Base-by-base conservation (phyloP, 2,329 filamentous ascomycete genomes). In the Aquanectria penicillioides region DNA sequence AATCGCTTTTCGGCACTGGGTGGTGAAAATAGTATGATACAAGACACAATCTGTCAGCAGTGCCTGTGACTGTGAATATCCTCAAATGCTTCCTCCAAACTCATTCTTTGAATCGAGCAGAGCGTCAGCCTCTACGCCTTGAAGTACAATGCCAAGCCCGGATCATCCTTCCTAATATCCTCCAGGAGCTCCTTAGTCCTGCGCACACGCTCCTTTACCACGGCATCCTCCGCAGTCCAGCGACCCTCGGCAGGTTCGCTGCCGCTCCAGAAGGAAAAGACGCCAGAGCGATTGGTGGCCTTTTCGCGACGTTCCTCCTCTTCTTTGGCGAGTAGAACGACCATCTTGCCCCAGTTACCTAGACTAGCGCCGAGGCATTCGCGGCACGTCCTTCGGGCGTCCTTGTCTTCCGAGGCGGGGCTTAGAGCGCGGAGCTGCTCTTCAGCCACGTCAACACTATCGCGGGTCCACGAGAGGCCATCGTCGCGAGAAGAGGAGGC, bases 401-500 rank as follows among this genome's bases (percentile, higher is more conserved):
- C 59, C 26, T 67, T 71, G 37, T 76, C 69, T 5, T 65, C 61
- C 4, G 54, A 53, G n/a, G 59, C 51, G 11, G 63, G 37, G 29
- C 70, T 71, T 2, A 85, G 73, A 17, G 68, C 75, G 65, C 82
- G 85, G 36, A 87, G 81, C 68, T 87, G 88, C 60, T 88, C 83
- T 75, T 94, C 93, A 3, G 93, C 90, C 2, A 91, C 79, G 65
- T 94, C 90, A 26, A 97, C 92, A 22, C 90, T 93, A 62, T 97
- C 92, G 53, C 93, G 86, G 1, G 94, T 97, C 94, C 94, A 98
- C 6, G 88, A 88, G 2, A 97, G 81, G 1, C 93, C 94, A 60
- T 90, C 89, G 44, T 92, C 88, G 47, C 81, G 79, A 15, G 75
- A 77, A 2, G 71, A 67, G 5, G 85, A 85, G 0, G 92, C 86